Evolutionary conservation across 2,329 filamentous ascomycete genomes (phyloP), one percentile per base, ranked within the genome.

Genomic region (Xylaria sp.): DNA sequence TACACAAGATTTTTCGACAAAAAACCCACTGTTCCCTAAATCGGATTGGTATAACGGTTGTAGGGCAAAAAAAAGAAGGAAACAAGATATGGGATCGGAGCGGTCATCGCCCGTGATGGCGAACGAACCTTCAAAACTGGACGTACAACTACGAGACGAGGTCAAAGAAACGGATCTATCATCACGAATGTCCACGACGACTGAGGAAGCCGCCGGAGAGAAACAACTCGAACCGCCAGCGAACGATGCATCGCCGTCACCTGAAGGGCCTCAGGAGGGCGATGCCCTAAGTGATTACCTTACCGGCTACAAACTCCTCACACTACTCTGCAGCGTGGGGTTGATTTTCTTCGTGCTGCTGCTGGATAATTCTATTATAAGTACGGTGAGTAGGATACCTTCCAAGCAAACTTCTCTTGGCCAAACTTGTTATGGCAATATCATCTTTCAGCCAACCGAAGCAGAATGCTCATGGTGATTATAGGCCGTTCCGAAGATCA

Each of bases 331-430:
- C 6, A 77, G 77, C 2, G 74, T 86, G 15, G 81, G 80, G 7
- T 79, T 80, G 62, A 59, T 67, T 17, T 70, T 68, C 54, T 15
- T 86, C 86, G 67, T 71, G 86, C 20, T 81, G 85, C 71, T 87
- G 68, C 70, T 88, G 4, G 86, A 88, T 65, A 83, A 80, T 44
- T 85, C 85, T 0, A 87, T 88, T 59, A 80, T 88, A 62, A 79
- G 82, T 9, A 88, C 86, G 4, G 86, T 83, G 68, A 62, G 77
- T 76, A 23, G 23, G 28, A 6, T 20, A 23, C 31, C 28, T 40
- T 11, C 17, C 23, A 23, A 4, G 36, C 33, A 17, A 48, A 5
- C 11, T 6, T 33, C 3, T 7, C 53, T 53, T 23, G 13, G 46
- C 23, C 13, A 49, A 28, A 56, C n/a, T 49, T 6, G n/a, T 51